These are phyloP conservation scores for Annulohypoxylon truncatum DNA, from an alignment of 2,329 filamentous ascomycete genomes.

Conservation along the genomic window DNA sequence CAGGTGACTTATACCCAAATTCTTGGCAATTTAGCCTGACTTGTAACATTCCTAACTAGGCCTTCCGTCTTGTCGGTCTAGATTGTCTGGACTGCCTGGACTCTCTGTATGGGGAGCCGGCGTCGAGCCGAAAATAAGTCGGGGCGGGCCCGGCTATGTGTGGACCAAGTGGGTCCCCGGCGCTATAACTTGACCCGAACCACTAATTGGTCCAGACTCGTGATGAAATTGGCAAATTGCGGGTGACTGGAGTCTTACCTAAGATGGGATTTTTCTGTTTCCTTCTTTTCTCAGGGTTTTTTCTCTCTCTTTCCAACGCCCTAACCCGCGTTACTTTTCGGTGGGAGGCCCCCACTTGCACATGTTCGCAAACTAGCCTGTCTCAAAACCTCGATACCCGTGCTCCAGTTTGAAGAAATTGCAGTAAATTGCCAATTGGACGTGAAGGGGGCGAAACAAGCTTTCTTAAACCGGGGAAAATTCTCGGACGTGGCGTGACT, in stretches of 20 bases:
- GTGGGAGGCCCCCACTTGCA: conserved; percentile 36
- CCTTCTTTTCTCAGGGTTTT: conserved; percentile 5
- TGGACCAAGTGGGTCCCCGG: conserved; percentile 26
- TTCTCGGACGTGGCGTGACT: conserved; percentile 38
- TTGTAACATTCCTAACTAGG: conserved; percentile 41
- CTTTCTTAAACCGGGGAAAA: conserved; percentile 39
- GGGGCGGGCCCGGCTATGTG: conserved; percentile 35
- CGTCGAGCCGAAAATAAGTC: conserved; percentile 41
- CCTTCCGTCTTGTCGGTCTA: conserved; percentile 33
- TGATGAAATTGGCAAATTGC: conserved; percentile 32
- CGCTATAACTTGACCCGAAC: conserved; percentile 35
- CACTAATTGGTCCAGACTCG: conserved; percentile 28
- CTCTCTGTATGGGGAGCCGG: conserved; percentile 22
- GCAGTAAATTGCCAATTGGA: conserved; percentile 34
- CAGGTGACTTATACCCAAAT: conserved; percentile 34
- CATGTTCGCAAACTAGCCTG: conserved; percentile 29
- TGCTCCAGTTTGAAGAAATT: conserved; percentile 29
- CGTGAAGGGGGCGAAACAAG: conserved; percentile 32
- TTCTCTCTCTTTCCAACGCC: conserved; percentile 9
- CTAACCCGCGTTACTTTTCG: conserved; percentile 34
- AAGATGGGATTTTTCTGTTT: conserved; percentile 13
- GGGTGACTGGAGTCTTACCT: conserved; percentile 31
- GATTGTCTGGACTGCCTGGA: conserved; percentile 22
- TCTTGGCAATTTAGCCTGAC: conserved; percentile 41
- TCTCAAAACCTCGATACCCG: conserved; percentile 27